phyloP scores from a whole-genome alignment of 176 grass and related monocot genomes.

The Musa troglodytarum region DNA sequence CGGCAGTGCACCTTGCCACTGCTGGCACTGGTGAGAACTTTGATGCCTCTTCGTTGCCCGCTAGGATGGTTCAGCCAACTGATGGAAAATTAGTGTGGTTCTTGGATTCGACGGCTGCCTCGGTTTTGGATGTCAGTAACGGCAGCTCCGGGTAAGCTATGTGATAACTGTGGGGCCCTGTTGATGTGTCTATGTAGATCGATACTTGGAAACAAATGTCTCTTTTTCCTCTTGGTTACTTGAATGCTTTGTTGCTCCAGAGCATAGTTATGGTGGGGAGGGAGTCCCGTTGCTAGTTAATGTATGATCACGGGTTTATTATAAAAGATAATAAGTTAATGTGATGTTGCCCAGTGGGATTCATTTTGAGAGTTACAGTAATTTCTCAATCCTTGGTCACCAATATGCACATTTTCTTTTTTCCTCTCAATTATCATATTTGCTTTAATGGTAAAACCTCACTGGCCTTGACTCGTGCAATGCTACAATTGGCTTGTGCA shows the following conservation, averaged over 20 bases:
- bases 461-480: no score
- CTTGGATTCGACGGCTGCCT: conserved; percentile 56
- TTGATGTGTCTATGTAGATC: background rate
- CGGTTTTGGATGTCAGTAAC: conserved; percentile 21
- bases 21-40: conserved; percentile 15
- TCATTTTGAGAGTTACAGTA: no score
- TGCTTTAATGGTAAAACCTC: no score
- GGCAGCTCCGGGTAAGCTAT: background rate
- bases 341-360: no score
- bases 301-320: background rate
- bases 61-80: conserved; percentile 46
- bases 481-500: no score
- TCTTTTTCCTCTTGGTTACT: background rate
- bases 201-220: background rate
- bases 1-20: conserved; percentile 29
- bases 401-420: no score
- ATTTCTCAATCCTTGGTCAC: no score
- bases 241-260: background rate
- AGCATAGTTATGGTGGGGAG: background rate
- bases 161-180: background rate
- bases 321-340: background rate
- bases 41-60: conserved; percentile 29
- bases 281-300: background rate
- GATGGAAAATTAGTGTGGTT: conserved; percentile 89
- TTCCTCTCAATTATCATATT: no score